A percentile compares a stretch with the other conserved stretches of the same genome.
Evolutionary conservation across 2,329 filamentous ascomycete genomes (phyloP).

Genomic region (Monosporascus sp.): DNA sequence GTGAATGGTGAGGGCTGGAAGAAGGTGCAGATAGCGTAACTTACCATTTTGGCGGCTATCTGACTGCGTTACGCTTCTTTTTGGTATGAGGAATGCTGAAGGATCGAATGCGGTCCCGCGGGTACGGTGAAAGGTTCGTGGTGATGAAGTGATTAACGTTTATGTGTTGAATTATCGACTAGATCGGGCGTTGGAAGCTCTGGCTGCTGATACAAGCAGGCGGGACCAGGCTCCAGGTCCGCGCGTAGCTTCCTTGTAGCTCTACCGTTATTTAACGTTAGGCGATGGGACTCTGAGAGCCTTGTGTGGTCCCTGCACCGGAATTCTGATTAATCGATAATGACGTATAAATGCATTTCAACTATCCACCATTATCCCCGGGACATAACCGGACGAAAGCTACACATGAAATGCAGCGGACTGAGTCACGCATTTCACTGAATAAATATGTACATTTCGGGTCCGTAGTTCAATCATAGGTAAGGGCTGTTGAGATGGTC

Average conservation of each 20-base stretch:
- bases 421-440: not conserved
- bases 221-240: not conserved
- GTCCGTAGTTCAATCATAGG: not conserved
- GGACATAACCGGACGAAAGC: not conserved
- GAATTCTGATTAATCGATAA: not conserved
- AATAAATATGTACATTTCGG: not conserved
- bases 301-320: not conserved
- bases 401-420: too few relatives aligned
- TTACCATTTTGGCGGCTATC: conserved; percentile 43
- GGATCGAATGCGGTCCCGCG: too few relatives aligned
- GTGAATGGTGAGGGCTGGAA: not conserved
- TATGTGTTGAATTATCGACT: too few relatives aligned
- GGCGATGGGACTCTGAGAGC: not conserved
- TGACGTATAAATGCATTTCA: not conserved
- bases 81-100: not conserved
- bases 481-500: conserved; percentile 7
- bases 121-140: too few relatives aligned
- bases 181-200: too few relatives aligned
- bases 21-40: conserved; percentile 8
- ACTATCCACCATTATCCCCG: not conserved
- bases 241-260: not conserved
- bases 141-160: too few relatives aligned
- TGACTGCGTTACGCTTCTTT: not conserved
- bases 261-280: too few relatives aligned
- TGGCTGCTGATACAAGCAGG: not conserved